Evolutionary conservation across 2,329 filamentous ascomycete species (phyloP), one percentile per base, ranked within the genome.

Genomic region (Sclerotiophoma versabilis): DNA sequence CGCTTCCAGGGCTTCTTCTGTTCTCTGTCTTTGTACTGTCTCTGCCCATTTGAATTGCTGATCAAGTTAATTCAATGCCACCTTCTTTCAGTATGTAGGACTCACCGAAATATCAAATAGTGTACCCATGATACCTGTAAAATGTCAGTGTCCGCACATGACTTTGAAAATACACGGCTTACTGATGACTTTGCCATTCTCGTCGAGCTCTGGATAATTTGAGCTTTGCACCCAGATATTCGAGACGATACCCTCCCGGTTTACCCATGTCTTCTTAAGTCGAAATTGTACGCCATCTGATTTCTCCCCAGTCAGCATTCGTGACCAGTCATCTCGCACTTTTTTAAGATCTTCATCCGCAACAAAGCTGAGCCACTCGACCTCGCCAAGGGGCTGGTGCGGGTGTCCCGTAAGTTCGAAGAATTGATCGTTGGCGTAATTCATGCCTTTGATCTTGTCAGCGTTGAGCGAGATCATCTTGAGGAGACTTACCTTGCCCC

Each of bases 31-130:
- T 48, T 76, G 74, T 9, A 74, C 62, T 6, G 62, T 63, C 44
- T 76, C 72, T 14, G 72, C 71, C 68, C 72, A 74, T 52, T 75
- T 75, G 47, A 75, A 72, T 27, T 71, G 66, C 14, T 55, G 2
- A 9, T 8, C 10, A 14, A 14, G 30, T 55, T 23, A 55, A 29
- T 9, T 2, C 8, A 30, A 4, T 2, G 5, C 10, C 1, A 23
- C 32, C 7, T 5, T 19, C 11, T 14, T 5, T 4, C 1, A 5
- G 5, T 12, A 6, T 23, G 2, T 1, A n/a, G 1, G 4, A 20
- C 46, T 29, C 46, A 55, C 52, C 10, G 69, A 72, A 17, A 75
- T 75, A 30, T 75, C 73, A 22, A 73, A 71, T 3, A 75, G 51
- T 0, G 67, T 72, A 6, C 74, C 74, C 54, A 74, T 65, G 25